phyloP scores from a whole-genome alignment of 2,329 filamentous ascomycete genomes.

The Laburnicola sp. region DNA sequence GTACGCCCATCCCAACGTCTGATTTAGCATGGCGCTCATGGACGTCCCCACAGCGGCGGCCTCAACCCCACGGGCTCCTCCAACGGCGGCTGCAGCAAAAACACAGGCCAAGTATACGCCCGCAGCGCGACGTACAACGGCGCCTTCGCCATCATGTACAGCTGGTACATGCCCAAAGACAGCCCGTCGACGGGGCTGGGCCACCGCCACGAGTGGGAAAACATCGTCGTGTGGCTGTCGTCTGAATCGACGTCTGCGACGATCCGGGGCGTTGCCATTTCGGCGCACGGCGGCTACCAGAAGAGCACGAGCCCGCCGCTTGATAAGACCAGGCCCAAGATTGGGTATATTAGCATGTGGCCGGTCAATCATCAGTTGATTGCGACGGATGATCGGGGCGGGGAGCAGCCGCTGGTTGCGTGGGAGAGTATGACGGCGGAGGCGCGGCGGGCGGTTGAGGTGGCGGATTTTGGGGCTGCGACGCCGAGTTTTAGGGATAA shows the following conservation, averaged over 20 bases:
- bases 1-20: conserved; percentile 43
- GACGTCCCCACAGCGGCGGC: conserved; percentile 45
- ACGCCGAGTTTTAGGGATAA: conserved; percentile 55
- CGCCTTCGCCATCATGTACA: conserved; percentile 56
- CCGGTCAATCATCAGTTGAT: conserved; percentile 54
- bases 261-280: conserved; percentile 56
- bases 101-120: conserved; percentile 57
- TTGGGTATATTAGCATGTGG: conserved; percentile 55
- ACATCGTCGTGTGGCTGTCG: conserved; percentile 57
- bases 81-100: conserved; percentile 48
- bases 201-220: conserved; percentile 61
- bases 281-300: conserved; percentile 55
- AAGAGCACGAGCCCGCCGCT: conserved; percentile 48
- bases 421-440: conserved; percentile 54
- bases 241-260: conserved; percentile 46
- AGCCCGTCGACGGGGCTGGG: conserved; percentile 50
- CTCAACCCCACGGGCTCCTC: conserved; percentile 47
- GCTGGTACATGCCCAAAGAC: conserved; percentile 58
- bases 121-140: conserved; percentile 48
- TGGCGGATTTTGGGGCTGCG: conserved; percentile 52
- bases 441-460: conserved; percentile 49
- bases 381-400: conserved; percentile 47
- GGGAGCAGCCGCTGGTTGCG: conserved; percentile 53
- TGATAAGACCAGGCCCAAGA: conserved; percentile 49
- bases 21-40: not conserved